These are phyloP conservation scores for Prinsepia uniflora DNA, from an alignment of 306 rosid genomes.

Conservation along the genomic window DNA sequence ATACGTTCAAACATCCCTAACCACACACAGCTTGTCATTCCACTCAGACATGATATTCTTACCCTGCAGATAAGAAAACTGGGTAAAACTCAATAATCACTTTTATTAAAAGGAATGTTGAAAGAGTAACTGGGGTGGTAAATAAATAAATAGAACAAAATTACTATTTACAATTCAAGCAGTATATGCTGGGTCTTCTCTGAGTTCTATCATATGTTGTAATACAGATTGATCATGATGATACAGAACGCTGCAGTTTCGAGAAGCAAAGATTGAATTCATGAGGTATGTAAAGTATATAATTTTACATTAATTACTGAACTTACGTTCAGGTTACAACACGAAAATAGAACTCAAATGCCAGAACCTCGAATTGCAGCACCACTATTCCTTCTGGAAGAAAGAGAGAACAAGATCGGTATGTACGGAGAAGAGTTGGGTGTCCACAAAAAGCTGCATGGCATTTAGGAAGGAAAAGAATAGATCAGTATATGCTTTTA, in stretches of 20 bases:
- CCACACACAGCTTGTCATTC: conserved; percentile 3
- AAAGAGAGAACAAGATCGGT: conserved; percentile 92
- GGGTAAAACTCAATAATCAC: background rate
- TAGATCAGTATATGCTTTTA: conserved; percentile 10
- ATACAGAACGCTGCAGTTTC: background rate
- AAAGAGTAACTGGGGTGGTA: background rate
- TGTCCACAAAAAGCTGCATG: conserved; percentile 81
- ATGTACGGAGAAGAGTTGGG: conserved; percentile 89
- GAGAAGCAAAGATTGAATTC: conserved; percentile 24
- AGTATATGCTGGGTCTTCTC: background rate
- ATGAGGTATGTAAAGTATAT: conserved; percentile 20
- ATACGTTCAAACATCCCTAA: conserved; percentile 11
- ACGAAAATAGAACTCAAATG: conserved; percentile 10
- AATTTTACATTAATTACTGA: conserved; percentile 38
- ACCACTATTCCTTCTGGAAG: conserved; percentile 80
- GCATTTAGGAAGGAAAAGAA: conserved; percentile 23
- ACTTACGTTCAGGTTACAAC: conserved; percentile 49
- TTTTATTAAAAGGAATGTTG: background rate
- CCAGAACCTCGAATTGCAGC: conserved; percentile 12
- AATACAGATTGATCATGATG: conserved; percentile 7
- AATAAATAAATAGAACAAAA: background rate
- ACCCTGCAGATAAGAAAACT: no score
- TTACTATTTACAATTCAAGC: conserved; percentile 6
- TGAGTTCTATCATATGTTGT: background rate
- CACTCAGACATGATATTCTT: background rate